Percentiles rank a stretch among this genome's conserved stretches.
These are phyloP conservation scores for Lentinula detonsa DNA, from an alignment of 768 basidiomycete species.

Conservation along the genomic window DNA sequence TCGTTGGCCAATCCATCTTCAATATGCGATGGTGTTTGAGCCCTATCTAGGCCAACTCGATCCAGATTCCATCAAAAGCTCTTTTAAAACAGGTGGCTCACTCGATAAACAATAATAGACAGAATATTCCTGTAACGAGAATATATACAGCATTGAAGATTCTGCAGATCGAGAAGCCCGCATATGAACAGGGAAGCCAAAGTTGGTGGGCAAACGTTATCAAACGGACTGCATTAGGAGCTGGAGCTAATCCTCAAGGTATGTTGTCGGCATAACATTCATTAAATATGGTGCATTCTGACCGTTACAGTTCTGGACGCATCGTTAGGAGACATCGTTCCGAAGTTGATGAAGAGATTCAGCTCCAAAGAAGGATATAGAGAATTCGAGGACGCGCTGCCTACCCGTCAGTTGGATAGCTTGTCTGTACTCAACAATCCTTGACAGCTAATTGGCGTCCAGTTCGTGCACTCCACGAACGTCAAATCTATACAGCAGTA, in stretches of 20 bases:
- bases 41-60: constrained; percentile 61
- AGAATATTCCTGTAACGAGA: background rate
- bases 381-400: constrained; percentile 45
- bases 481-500: background rate
- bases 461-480: background rate
- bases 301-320: constrained; percentile 41
- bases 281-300: background rate
- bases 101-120: background rate
- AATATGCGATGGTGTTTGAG: constrained; percentile 58
- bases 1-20: constrained; percentile 59
- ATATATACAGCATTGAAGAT: constrained; percentile 28
- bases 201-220: constrained; percentile 82
- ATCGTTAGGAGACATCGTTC: constrained; percentile 51
- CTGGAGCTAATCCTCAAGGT: constrained; percentile 61
- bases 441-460: background rate
- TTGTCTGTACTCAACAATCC: background rate
- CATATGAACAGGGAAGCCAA: constrained; percentile 47
- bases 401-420: constrained; percentile 32
- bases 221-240: constrained; percentile 64
- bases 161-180: constrained; percentile 54
- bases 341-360: constrained; percentile 59
- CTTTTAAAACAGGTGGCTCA: constrained; percentile 54
- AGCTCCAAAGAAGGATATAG: constrained; percentile 66
- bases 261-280: constrained; percentile 8
- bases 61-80: constrained; percentile 42